Evolutionary conservation across 2,329 filamentous ascomycete genomes (phyloP), one percentile per base, ranked within the genome.

Genomic region (Pseudohalonectria lignicola): DNA sequence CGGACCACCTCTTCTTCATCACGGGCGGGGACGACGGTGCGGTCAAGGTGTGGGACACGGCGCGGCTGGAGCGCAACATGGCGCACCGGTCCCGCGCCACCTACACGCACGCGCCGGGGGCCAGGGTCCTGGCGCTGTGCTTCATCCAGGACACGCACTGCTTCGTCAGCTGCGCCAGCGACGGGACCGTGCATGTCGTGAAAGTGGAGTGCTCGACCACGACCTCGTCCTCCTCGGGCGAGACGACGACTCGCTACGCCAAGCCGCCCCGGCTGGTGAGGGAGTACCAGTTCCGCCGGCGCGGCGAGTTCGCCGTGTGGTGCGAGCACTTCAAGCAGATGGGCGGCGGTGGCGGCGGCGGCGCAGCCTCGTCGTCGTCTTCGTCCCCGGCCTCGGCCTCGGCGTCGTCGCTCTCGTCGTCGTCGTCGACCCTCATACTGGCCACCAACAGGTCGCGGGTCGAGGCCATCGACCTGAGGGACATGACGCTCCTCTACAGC

Each of bases 121-220:
- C 79, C 0, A 82, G 76, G 42, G 82, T 96, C 3, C 79, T 86
- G 21, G 80, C 85, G 12, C 59, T 98, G 17, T 88, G 86, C 48
- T 96, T 98, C 53, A 76, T 98, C 29, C 88, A 96, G 53, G 84
- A 87, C 47, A 94, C 88, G 0, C 87, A 96, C 56, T 88, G 85
- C 17, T 96, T 98, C 54, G 71, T 94, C 43, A 94, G 85, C 52
- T 92, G 86, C 37, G 88, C 85, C 5, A 86, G 76, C 34, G 88
- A 98, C 56, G 92, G 92, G 17, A 90, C 80, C 49, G 79, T 98
- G 9, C 82, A 94, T 52, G 84, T 93, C 2, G 82, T 95, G 43
- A 86, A 86, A 53, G 79, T 94, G n/a, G 72, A 76, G 41, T 71
- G 68, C 1, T 55, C 42, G 18, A 56, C 39, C 59, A 60, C 31